phyloP scores from a whole-genome alignment of 1,284 basidiomycete species.

The Paramarasmius palmivorus region DNA sequence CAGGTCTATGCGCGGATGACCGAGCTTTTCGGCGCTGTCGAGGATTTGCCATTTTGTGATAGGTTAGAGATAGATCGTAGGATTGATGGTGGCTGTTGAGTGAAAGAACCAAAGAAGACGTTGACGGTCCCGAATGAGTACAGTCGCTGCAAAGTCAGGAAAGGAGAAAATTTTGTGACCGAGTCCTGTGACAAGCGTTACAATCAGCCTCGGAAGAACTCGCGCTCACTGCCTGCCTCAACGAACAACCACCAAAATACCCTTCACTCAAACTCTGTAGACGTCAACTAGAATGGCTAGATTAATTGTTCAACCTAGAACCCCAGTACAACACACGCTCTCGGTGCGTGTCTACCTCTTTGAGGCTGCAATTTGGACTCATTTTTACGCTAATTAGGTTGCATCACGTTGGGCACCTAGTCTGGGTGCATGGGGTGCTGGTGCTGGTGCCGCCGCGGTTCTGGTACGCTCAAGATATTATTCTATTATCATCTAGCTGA shows the following conservation, averaged over 20 bases:
- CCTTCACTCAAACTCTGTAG: not conserved
- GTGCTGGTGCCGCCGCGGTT: slow-evolving; percentile 63
- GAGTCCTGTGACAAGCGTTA: not conserved
- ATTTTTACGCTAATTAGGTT: slow-evolving; percentile 30
- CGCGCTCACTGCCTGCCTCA: not conserved
- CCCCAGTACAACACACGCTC: slow-evolving; percentile 13
- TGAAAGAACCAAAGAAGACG: no score
- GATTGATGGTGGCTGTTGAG: not conserved
- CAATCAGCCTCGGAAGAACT: no score
- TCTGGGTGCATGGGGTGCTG: slow-evolving; percentile 68
- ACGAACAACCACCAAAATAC: not conserved
- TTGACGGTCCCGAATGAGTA: not conserved
- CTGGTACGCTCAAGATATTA: slow-evolving; percentile 48
- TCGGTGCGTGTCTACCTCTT: slow-evolving; percentile 17
- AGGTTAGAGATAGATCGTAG: not conserved
- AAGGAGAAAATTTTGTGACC: not conserved
- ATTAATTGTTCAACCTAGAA: slow-evolving; percentile 11
- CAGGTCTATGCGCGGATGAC: slow-evolving; percentile 67
- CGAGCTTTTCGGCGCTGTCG: slow-evolving; percentile 83
- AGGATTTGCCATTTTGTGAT: slow-evolving; percentile 81
- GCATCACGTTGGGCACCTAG: slow-evolving; percentile 59
- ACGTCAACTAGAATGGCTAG: slow-evolving; percentile 13
- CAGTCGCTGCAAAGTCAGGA: not conserved
- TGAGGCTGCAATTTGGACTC: slow-evolving; percentile 31
- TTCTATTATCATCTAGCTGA: slow-evolving; percentile 2